Evolutionary conservation across 495 filamentous ascomycete genomes (phyloP), one percentile per base, ranked within the genome.

Genomic region (Talaromyces adpressus): DNA sequence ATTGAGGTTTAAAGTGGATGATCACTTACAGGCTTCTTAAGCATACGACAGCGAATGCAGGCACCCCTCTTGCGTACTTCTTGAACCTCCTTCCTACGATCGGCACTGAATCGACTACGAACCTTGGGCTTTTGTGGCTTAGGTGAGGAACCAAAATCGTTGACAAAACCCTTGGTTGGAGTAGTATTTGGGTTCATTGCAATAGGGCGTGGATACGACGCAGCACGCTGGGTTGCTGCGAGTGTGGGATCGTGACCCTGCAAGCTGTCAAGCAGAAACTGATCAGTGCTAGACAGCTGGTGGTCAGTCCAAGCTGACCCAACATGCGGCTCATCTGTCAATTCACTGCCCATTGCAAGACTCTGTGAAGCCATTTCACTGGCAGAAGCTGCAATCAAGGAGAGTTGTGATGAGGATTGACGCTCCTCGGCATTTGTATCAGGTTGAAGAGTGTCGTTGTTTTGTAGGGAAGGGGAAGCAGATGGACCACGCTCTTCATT

Each of bases 11-110:
- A 39, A 47, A 57, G 20, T 7, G 32, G 47, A 59, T 49, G 29
- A 22, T 2, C 29, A 57, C 77, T 57, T 79, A 83, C 81, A 1
- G 89, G 88, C 74, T 96, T 96, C 69, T 91, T 89, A 11, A 96
- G 77, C 78, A 96, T 92, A 3, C 90, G 84, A 74, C 91, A 96
- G 53, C 91, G 85, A 61, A 93, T 91, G 68, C 91, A 96, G 14
- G 91, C 91, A 22, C 91, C 91, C 27, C 85, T 81, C 68, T 91
- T 91, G 27, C 91, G 83, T 30, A 94, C 85, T 67, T 88, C 87
- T 68, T 91, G 88, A 3, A 96, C 90, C 71, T 96, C 88, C 68
- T 87, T 86, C 57, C 91, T 83, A 60, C 91, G 76, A 3, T 75
- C 77, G 6, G 86, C 80, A 47, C 84, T 82, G 69, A 94, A 96